Conservation (phyloP, 2,329 filamentous ascomycete species). For the Drechslerella dactyloides region DNA sequence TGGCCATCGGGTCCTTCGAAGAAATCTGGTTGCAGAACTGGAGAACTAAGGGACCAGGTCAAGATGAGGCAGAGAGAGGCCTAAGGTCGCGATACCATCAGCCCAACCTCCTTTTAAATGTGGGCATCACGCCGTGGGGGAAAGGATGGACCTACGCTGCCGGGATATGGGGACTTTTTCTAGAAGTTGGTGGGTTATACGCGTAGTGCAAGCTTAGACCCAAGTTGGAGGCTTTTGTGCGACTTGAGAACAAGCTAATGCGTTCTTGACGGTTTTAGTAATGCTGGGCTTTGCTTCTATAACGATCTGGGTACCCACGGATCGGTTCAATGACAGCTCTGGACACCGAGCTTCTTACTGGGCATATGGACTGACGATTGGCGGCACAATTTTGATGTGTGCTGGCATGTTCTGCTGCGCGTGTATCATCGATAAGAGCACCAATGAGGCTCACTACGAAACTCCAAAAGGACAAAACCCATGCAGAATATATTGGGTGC, state of each 20-base stretch:
- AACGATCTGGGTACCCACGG: slow-evolving; percentile 4
- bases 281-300: slow-evolving; percentile 43
- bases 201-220: background rate
- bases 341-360: background rate
- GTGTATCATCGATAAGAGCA: slow-evolving; percentile 31
- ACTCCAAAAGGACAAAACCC: background rate
- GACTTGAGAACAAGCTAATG: no score
- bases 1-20: background rate
- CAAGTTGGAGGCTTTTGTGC: no score
- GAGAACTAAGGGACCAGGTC: background rate
- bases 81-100: slow-evolving; percentile 3
- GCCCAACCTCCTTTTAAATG: slow-evolving; percentile 42
- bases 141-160: slow-evolving; percentile 4
- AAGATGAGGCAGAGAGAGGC: background rate
- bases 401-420: slow-evolving; percentile 51
- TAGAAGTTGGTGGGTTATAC: slow-evolving; percentile 32
- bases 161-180: slow-evolving; percentile 24
- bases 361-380: slow-evolving; percentile 35
- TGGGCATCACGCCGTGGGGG: slow-evolving; percentile 32
- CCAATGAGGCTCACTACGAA: slow-evolving; percentile 15
- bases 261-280: slow-evolving; percentile 1
- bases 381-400: slow-evolving; percentile 32
- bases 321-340: slow-evolving; percentile 4
- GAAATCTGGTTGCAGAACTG: background rate
- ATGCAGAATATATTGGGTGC: slow-evolving; percentile 48